A percentile compares a stretch with the other conserved stretches of the same genome.
These are phyloP conservation scores for Capronia americana DNA, from an alignment of 2,329 filamentous ascomycete genomes.

Conservation along the genomic window DNA sequence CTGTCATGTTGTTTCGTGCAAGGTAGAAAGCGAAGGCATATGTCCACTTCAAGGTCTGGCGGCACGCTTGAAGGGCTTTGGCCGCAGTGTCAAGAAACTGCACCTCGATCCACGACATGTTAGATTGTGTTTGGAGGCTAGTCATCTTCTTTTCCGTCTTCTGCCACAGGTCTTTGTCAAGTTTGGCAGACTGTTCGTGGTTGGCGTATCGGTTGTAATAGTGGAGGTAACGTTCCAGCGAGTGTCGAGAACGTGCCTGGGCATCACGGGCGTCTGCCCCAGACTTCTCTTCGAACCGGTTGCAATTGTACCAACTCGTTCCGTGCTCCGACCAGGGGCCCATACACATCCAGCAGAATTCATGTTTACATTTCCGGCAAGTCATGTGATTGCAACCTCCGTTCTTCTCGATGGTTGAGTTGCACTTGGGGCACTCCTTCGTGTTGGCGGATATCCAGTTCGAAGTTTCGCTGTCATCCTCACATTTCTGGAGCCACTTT, in stretches of 20 bases:
- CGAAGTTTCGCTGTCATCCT: slow-evolving; percentile 95
- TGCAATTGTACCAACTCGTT: slow-evolving; percentile 99
- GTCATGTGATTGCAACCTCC: slow-evolving; percentile 99
- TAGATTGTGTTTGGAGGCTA: slow-evolving; percentile 87
- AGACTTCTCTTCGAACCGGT: slow-evolving; percentile 94
- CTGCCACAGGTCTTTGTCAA: slow-evolving; percentile 93
- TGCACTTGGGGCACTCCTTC: slow-evolving; percentile 95
- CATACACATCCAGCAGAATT: slow-evolving; percentile 99
- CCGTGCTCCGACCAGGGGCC: slow-evolving; percentile 98
- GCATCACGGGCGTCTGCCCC: slow-evolving; percentile 88
- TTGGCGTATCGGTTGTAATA: slow-evolving; percentile 99
- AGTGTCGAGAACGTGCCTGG: slow-evolving; percentile 87
- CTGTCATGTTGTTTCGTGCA: slow-evolving; percentile 91
- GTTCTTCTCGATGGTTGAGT: slow-evolving; percentile 98
- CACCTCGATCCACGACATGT: slow-evolving; percentile 99
- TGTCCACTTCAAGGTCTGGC: slow-evolving; percentile 99
- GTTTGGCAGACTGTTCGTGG: slow-evolving; percentile 94
- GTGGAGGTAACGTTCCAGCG: slow-evolving; percentile 92
- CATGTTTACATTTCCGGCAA: slow-evolving; percentile 91
- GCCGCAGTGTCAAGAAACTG: slow-evolving; percentile 95
- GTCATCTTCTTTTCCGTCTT: slow-evolving; percentile 99
- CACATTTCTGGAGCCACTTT: slow-evolving; percentile 97
- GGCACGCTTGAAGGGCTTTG: slow-evolving; percentile 90
- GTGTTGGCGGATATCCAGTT: slow-evolving; percentile 99
- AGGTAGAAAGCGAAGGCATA: slow-evolving; percentile 99